Evolutionary conservation across 2,329 filamentous ascomycete genomes (phyloP).

Genomic region (Davidsoniella australis): DNA sequence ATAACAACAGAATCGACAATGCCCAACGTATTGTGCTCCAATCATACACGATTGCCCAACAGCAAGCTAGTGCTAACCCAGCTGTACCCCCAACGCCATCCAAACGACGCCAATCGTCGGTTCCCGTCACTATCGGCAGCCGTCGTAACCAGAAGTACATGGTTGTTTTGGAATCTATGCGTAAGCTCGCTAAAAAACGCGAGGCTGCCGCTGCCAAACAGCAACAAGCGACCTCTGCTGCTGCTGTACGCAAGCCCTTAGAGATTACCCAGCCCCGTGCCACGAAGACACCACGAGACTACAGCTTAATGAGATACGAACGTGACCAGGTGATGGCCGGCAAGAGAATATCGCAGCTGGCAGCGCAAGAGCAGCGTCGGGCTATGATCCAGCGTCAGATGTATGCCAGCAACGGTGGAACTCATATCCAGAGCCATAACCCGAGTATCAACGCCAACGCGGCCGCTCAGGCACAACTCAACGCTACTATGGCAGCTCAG

Average conservation of each 20-base stretch:
- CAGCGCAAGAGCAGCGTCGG: constrained; percentile 36
- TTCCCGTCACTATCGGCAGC: constrained; percentile 71
- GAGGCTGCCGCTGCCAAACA: constrained; percentile 77
- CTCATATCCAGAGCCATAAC: not conserved
- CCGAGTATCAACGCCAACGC: not conserved
- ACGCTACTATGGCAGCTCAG: constrained; percentile 1
- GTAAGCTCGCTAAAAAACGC: constrained; percentile 85
- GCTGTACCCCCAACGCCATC: constrained; percentile 16
- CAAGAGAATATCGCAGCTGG: constrained; percentile 37
- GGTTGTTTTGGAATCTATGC: constrained; percentile 82
- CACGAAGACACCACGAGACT: constrained; percentile 71
- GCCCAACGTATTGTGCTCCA: constrained; percentile 38
- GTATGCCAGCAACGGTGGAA: not conserved
- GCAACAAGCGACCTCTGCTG: constrained; percentile 65
- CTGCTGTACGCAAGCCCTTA: constrained; percentile 62
- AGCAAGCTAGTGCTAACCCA: constrained; percentile 16
- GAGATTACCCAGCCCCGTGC: constrained; percentile 30
- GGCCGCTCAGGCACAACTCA: not conserved
- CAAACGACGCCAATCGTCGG: constrained; percentile 45
- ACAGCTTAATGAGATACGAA: constrained; percentile 77
- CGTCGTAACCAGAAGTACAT: constrained; percentile 74
- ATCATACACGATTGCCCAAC: constrained; percentile 34
- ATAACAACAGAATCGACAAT: constrained; percentile 41
- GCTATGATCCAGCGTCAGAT: constrained; percentile 8
- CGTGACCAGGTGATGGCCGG: constrained; percentile 52